These are phyloP conservation scores for Biancaea sappan DNA, from an alignment of 306 rosid genomes.

Conservation along the genomic window DNA sequence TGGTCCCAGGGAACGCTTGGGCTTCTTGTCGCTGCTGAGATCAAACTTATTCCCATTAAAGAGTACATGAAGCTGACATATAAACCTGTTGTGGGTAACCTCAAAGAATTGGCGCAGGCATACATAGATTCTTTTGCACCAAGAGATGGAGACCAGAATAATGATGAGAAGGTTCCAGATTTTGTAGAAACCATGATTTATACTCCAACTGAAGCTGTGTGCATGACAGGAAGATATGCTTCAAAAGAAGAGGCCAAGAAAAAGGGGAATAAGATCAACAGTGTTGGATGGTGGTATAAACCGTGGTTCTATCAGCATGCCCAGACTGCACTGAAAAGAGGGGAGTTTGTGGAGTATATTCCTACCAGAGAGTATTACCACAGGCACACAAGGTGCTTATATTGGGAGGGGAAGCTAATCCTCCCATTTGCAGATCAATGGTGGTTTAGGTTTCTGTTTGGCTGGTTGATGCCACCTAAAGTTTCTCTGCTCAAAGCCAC, in stretches of 20 bases:
- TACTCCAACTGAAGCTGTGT: conserved; percentile 67
- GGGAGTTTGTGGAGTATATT: conserved; percentile 87
- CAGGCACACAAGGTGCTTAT: conserved; percentile 93
- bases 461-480: conserved; percentile 99
- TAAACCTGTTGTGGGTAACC: conserved; percentile 74
- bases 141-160: conserved; percentile 89
- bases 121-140: conserved; percentile 87
- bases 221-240: conserved; percentile 90
- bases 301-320: conserved; percentile 99
- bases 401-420: conserved; percentile 99
- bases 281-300: conserved; percentile 96
- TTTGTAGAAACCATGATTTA: conserved; percentile 95
- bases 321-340: conserved; percentile 77
- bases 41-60: conserved; percentile 79
- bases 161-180: conserved; percentile 84
- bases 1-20: conserved; percentile 99
- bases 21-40: conserved; percentile 93
- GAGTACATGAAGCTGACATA: conserved; percentile 94
- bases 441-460: conserved; percentile 87
- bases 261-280: conserved; percentile 85
- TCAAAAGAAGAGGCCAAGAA: conserved; percentile 91
- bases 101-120: conserved; percentile 78
- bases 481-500: conserved; percentile 96
- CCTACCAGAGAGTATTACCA: conserved; percentile 94
- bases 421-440: conserved; percentile 93